Percentiles rank a stretch among this genome's conserved stretches.
phyloP scores from a whole-genome alignment of 2,329 filamentous ascomycete genomes.

The Akanthomyces lecanii region DNA sequence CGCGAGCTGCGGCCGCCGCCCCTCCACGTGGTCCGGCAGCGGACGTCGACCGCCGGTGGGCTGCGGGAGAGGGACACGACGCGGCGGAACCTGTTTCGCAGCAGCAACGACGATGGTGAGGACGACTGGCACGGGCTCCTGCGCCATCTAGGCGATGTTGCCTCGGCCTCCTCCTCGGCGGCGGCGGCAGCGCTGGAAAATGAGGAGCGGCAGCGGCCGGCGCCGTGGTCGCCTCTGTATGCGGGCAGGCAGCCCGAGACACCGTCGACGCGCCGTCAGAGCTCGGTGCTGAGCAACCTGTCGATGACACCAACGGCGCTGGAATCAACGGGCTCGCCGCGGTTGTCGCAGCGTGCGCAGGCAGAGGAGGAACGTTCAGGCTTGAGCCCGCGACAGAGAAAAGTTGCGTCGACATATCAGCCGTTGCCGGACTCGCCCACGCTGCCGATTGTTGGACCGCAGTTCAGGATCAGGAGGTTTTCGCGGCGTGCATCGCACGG shows the following conservation, averaged over 20 bases:
- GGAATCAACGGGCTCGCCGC: not conserved
- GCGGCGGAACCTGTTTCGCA: conserved; percentile 6
- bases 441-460: conserved; percentile 6
- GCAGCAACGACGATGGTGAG: not conserved
- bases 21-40: not conserved
- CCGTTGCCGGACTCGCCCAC: conserved; percentile 14
- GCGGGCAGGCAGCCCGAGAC: not conserved
- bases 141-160: conserved; percentile 3
- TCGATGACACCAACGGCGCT: not conserved
- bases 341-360: not conserved
- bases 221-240: not conserved
- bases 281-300: not conserved
- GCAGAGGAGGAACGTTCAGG: not conserved
- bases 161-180: no score
- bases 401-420: not conserved
- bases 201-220: not conserved
- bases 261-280: not conserved
- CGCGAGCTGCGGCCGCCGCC: conserved; percentile 8
- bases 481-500: not conserved
- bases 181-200: not conserved
- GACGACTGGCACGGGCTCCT: not conserved
- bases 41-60: not conserved
- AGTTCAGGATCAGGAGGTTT: not conserved
- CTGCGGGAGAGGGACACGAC: conserved; percentile 13
- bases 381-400: not conserved